Evolutionary conservation across 352 stramenopile species (phyloP), one percentile per base, ranked within the genome.

Genomic region (Phytophthora macrochlamydospora): DNA sequence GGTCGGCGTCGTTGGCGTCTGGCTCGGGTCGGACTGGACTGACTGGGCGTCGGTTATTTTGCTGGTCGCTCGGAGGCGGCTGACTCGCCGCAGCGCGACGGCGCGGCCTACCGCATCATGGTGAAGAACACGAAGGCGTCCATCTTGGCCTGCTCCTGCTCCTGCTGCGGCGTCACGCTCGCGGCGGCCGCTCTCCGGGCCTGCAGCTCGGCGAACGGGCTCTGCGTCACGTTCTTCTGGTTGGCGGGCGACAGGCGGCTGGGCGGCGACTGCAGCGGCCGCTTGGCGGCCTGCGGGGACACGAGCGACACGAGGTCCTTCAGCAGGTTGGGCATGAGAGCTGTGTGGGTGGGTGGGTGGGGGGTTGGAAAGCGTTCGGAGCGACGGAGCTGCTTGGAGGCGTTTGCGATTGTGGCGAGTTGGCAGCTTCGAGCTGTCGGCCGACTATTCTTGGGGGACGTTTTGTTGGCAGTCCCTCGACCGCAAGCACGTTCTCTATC

Each of bases 71-170:
- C 14, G 43, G 6, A 9, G 13, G 14, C 43, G 18, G 43, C 8
- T 5, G 12, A 24, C 7, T 49, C 12, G 9, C 5, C 43, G 43
- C 13, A 49, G 4, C 12, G 43, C 3, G 40, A 8, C 12, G 8
- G 4, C 8, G 13, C 13, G 9, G n/a, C 29, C 58, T 79, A 85
- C 64, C 75, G 72, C 69, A 86, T 51, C 72, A 83, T 70, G 42
- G 72, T 70, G 28, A 75, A 70, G 53, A 81, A 79, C 44, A 83
- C 69, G 67, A 79, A 83, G 37, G 70, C 59, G 62, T 86, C 77
- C 44, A 84, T 73, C 52, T 77, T 81, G 49, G 75, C 67, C 55
- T 78, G 68, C 24, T 81, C 54, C 46, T 61, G 59, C 43, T 78
- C 58, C 50, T 81, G 73, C 53, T 73, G 59, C 33, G 37, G 38